Conservation (phyloP, 1,139 yeast genomes). For the Zygosaccharomyces sapae region DNA sequence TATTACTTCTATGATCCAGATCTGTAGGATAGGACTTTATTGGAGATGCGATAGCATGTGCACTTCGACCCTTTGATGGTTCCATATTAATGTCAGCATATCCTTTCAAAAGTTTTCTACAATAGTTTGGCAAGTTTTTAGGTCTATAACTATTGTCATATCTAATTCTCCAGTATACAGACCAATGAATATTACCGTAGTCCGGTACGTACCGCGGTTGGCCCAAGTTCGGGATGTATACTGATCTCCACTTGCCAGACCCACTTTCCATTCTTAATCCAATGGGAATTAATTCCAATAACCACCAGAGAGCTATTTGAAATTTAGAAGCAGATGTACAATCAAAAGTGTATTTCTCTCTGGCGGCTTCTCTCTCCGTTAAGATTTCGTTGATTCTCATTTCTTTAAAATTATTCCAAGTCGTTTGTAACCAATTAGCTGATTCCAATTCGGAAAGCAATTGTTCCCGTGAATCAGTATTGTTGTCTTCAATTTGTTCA, state of each 20-base stretch:
- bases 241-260: slow-evolving; percentile 46
- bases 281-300: slow-evolving; percentile 54
- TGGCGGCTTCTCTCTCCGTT: slow-evolving; percentile 15
- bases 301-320: slow-evolving; percentile 48
- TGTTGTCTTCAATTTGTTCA: background rate
- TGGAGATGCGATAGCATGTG: slow-evolving; percentile 11
- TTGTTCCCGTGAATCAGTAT: background rate
- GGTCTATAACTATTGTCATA: slow-evolving; percentile 46
- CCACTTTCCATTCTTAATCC: slow-evolving; percentile 47
- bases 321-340: slow-evolving; percentile 17
- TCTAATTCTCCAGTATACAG: slow-evolving; percentile 52
- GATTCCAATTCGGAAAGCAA: background rate
- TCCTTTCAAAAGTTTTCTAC: slow-evolving; percentile 24
- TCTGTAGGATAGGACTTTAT: slow-evolving; percentile 12
- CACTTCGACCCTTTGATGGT: background rate
- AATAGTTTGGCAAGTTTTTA: slow-evolving; percentile 42
- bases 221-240: slow-evolving; percentile 53
- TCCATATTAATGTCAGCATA: slow-evolving; percentile 30
- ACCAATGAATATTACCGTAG: slow-evolving; percentile 55
- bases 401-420: slow-evolving; percentile 4
- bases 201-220: slow-evolving; percentile 46
- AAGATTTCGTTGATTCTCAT: slow-evolving; percentile 6
- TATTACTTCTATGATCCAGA: background rate
- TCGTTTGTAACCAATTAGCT: background rate
- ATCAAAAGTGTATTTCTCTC: slow-evolving; percentile 13